Base-by-base conservation (phyloP, 805 yeast species). In the Kuraishia capsulata region DNA sequence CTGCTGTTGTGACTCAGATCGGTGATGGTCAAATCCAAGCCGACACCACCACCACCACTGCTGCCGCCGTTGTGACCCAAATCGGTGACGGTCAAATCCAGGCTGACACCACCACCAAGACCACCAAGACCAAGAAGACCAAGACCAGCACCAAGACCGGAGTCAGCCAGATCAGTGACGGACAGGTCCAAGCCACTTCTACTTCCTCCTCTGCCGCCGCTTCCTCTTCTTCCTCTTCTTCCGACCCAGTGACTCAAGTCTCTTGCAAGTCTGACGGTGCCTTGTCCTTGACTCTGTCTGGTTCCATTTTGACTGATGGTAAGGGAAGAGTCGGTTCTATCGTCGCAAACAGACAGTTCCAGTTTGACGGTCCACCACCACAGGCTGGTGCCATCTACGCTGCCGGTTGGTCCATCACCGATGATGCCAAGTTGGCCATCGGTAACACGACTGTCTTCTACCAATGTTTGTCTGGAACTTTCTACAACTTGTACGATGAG, bases 331-430 rank as follows among this genome's bases (percentile, higher is more conserved):
- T 73, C 45, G 78, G 78, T 48, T 70, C 78, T 32, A 72, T 73
- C 57, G 78, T 73, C 46, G 76, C 78, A 42, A 72, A 72, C 71
- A 65, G 74, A 62, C 80, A 74, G 61, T 73, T 74, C 72, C 80
- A 74, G 62, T 74, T 74, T 48, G 80, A 74, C 53, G 79, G 79
- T 52, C 78, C 78, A 36, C 78, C 78, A 57, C 79, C 79, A 42
- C 80, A 74, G 61, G 79, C 73, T 41, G 74, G 74, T 59, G 65
- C 73, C 36, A 65, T 67, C 42, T 64, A 67, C 45, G 75, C 75
- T 48, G 71, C 67, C 36, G 73, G 74, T 42, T 68, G 74, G 74
- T 61, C 73, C 32, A 59, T 69, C 43, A 56, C 67, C 37, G 52
- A 56, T 33, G 69, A 62, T 28, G 70, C 64, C 33, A 56, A 59